Evolutionary conservation across 257 asterid genomes (phyloP).

Genomic region (Plantago major): DNA sequence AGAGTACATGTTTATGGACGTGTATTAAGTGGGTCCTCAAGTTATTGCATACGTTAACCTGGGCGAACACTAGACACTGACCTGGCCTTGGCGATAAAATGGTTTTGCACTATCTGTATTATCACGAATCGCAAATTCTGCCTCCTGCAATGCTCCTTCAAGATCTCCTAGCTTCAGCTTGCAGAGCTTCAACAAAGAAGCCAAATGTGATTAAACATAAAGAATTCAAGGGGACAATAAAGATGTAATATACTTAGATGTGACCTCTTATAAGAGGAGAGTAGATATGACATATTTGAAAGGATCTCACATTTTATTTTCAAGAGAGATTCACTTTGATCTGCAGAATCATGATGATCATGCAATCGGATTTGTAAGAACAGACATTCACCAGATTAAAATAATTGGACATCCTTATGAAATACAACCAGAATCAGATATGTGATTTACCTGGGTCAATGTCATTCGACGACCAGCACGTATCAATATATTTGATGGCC

Average conservation of each 20-base stretch:
- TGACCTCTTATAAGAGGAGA: not conserved
- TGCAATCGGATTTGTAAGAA: slow-evolving; percentile 7
- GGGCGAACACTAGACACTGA: slow-evolving; percentile 22
- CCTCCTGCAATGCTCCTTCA: slow-evolving; percentile 74
- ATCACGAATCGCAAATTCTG: slow-evolving; percentile 84
- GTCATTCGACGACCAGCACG: slow-evolving; percentile 80
- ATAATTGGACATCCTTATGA: slow-evolving; percentile 2
- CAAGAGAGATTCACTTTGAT: slow-evolving; percentile 41
- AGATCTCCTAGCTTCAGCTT: slow-evolving; percentile 78
- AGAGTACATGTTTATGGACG: no score
- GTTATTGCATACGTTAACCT: not conserved
- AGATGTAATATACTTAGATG: not conserved
- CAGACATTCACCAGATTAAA: not conserved
- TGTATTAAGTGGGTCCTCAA: no score
- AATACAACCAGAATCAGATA: slow-evolving; percentile 10
- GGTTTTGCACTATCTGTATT: slow-evolving; percentile 77
- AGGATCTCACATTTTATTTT: slow-evolving; percentile 68
- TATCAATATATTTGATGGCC: slow-evolving; percentile 79
- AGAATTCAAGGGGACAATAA: not conserved
- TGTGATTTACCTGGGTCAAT: slow-evolving; percentile 52
- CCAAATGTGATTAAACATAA: slow-evolving; percentile 12
- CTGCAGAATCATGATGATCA: slow-evolving; percentile 26
- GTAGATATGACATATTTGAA: slow-evolving; percentile 50
- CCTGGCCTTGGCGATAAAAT: slow-evolving; percentile 94
- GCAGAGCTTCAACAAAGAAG: slow-evolving; percentile 48